Conservation (phyloP, 768 basidiomycete species). For the Mycena vulgaris region DNA sequence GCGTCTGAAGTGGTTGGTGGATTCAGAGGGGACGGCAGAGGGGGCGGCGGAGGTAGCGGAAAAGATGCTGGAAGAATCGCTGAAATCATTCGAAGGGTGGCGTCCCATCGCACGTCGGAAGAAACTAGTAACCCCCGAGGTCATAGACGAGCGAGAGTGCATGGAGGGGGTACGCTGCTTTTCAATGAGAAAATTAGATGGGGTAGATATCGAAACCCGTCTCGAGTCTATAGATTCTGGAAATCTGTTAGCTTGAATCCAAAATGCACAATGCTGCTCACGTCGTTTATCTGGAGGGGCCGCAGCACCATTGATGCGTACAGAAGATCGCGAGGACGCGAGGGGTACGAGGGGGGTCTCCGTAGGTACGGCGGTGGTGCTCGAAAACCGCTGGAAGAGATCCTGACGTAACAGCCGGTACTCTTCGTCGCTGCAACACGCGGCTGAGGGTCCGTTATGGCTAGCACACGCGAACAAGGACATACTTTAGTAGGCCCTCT, state of each 20-base stretch:
- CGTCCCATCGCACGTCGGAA: conserved; percentile 66
- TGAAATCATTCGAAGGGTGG: conserved; percentile 59
- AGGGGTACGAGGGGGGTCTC: conserved; percentile 77
- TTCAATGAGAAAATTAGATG: conserved; percentile 49
- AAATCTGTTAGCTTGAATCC: conserved; percentile 9
- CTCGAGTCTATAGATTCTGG: conserved; percentile 52
- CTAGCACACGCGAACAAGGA: conserved; percentile 29
- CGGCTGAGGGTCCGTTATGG: conserved; percentile 10
- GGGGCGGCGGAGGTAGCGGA: conserved; percentile 40
- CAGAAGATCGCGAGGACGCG: conserved; percentile 48
- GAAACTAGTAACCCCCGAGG: conserved; percentile 66
- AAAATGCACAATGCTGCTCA: conserved; percentile 41
- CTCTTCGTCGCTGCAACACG: conserved; percentile 78
- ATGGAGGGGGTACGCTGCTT: conserved; percentile 63
- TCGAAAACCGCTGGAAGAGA: conserved; percentile 85
- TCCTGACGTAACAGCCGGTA: conserved; percentile 89
- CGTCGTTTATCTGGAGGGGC: conserved; percentile 49
- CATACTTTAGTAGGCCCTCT: conserved; percentile 84
- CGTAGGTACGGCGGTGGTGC: conserved; percentile 68
- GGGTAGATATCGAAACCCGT: conserved; percentile 60
- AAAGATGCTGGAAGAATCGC: conserved; percentile 63
- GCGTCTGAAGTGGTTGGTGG: conserved; percentile 29
- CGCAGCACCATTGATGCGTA: conserved; percentile 48
- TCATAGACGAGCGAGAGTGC: conserved; percentile 66
- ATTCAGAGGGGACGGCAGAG: conserved; percentile 25